Evolutionary conservation across 495 filamentous ascomycete species (phyloP).

Genomic region (Darksidea phi): DNA sequence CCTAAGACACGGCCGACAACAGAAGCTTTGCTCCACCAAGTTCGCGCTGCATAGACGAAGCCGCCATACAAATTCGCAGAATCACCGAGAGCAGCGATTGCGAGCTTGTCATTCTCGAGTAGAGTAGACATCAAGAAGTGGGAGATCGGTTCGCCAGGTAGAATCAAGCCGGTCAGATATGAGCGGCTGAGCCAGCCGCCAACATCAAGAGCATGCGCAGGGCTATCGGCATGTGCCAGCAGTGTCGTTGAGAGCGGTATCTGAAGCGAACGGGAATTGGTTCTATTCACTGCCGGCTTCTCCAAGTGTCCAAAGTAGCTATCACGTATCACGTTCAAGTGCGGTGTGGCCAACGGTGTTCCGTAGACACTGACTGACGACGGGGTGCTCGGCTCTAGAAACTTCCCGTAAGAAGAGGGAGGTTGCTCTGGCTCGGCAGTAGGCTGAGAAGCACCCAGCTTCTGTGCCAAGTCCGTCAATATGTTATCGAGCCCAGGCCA

Average conservation of each 20-base stretch:
- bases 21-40: slow-evolving; percentile 80
- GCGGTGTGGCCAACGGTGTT: slow-evolving; percentile 40
- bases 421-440: slow-evolving; percentile 29
- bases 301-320: slow-evolving; percentile 38
- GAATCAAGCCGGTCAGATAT: slow-evolving; percentile 73
- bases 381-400: slow-evolving; percentile 23
- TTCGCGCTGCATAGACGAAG: slow-evolving; percentile 66
- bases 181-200: slow-evolving; percentile 79
- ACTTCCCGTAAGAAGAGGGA: slow-evolving; percentile 15
- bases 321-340: slow-evolving; percentile 16
- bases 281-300: slow-evolving; percentile 20
- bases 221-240: slow-evolving; percentile 2
- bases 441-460: slow-evolving; percentile 46
- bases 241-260: slow-evolving; percentile 19
- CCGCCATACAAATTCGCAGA: slow-evolving; percentile 75
- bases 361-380: slow-evolving; percentile 39
- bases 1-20: slow-evolving; percentile 75
- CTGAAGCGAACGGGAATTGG: slow-evolving; percentile 22
- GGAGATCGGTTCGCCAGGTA: slow-evolving; percentile 70
- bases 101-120: slow-evolving; percentile 70
- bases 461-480: slow-evolving; percentile 51
- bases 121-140: slow-evolving; percentile 78
- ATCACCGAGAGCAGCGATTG: slow-evolving; percentile 63
- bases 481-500: slow-evolving; percentile 51
- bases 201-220: slow-evolving; percentile 43